A percentile compares a stretch with the other conserved stretches of the same genome.
phyloP scores from a whole-genome alignment of 1,139 yeast species.

The Spathaspora sp. region DNA sequence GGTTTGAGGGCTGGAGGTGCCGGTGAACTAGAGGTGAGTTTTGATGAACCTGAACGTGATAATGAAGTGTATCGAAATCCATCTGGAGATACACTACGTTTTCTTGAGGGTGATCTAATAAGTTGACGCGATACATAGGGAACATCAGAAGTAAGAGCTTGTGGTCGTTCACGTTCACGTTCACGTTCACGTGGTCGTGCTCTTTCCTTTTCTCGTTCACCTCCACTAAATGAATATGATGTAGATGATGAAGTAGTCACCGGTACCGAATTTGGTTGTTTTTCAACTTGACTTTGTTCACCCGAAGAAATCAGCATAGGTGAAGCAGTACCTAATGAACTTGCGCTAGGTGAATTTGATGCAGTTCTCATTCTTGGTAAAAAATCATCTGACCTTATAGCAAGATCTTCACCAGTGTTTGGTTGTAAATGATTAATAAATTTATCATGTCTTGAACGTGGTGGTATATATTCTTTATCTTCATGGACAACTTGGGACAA shows the following conservation, averaged over 20 bases:
- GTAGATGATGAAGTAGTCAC: conserved; percentile 4
- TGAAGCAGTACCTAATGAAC: conserved; percentile 15
- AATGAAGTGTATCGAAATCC: conserved; percentile 7
- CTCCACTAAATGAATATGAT: conserved; percentile 1
- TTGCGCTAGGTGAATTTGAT: conserved; percentile 12
- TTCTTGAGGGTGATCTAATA: conserved; percentile 4
- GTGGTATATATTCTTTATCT: neutral
- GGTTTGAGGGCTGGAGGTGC: conserved; percentile 24
- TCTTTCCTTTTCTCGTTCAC: conserved; percentile 2
- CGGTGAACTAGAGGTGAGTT: conserved; percentile 5
- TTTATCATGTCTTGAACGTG: conserved; percentile 10
- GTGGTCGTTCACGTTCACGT: neutral
- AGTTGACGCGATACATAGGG: neutral
- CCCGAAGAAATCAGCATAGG: conserved; percentile 16
- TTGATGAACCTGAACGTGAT: neutral
- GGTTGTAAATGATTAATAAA: conserved; percentile 13
- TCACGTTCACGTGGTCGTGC: neutral
- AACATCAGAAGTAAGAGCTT: conserved; percentile 4
- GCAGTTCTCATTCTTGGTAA: conserved; percentile 18
- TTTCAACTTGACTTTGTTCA: conserved; percentile 11
- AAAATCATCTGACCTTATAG: conserved; percentile 8
- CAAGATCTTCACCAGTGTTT: conserved; percentile 4
- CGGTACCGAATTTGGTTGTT: conserved; percentile 2
- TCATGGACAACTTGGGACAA: neutral
- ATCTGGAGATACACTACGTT: conserved; percentile 7